phyloP scores from a whole-genome alignment of 345 rosid genomes.

The Melastoma malabathricum region DNA sequence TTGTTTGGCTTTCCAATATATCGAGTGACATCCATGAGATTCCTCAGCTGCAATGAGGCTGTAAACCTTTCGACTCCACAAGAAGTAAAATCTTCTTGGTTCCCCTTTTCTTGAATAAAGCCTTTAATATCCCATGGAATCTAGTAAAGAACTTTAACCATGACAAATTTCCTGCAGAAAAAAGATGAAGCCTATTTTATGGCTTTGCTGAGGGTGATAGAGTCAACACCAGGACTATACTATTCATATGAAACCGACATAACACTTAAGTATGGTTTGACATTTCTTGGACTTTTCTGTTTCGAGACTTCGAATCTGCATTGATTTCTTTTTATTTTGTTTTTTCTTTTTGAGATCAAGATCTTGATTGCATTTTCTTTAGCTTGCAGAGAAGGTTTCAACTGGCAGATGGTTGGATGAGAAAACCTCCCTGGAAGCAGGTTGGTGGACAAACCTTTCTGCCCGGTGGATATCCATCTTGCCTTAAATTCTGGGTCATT shows the following conservation, averaged over 20 bases:
- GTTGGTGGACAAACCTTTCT: conserved; percentile 17
- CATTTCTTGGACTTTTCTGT: too few species aligned
- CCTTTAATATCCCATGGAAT: not conserved
- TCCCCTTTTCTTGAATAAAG: not conserved
- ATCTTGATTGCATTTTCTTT: conserved; percentile 9
- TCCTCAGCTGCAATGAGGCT: conserved; percentile 63
- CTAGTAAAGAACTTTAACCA: not conserved
- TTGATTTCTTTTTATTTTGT: too few species aligned
- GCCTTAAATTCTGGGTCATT: too few species aligned
- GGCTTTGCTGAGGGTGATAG: conserved; percentile 62
- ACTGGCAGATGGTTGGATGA: conserved; percentile 72
- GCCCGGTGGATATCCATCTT: too few species aligned
- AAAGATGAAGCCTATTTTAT: conserved; percentile 64
- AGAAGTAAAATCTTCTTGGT: conserved; percentile 43
- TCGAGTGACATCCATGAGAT: conserved; percentile 56
- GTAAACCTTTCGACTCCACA: conserved; percentile 50
- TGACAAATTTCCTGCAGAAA: conserved; percentile 43
- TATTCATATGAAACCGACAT: conserved; percentile 85
- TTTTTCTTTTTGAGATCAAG: too few species aligned
- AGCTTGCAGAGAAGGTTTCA: conserved; percentile 89
- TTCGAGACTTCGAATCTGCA: too few species aligned
- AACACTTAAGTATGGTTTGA: conserved; percentile 61
- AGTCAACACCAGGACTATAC: conserved; percentile 78
- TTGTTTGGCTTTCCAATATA: conserved; percentile 73
- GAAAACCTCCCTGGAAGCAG: conserved; percentile 92